Percentiles rank a stretch among this genome's conserved stretches.
Evolutionary conservation across 805 yeast species (phyloP).

Genomic region (Teunomyces pallodes): DNA sequence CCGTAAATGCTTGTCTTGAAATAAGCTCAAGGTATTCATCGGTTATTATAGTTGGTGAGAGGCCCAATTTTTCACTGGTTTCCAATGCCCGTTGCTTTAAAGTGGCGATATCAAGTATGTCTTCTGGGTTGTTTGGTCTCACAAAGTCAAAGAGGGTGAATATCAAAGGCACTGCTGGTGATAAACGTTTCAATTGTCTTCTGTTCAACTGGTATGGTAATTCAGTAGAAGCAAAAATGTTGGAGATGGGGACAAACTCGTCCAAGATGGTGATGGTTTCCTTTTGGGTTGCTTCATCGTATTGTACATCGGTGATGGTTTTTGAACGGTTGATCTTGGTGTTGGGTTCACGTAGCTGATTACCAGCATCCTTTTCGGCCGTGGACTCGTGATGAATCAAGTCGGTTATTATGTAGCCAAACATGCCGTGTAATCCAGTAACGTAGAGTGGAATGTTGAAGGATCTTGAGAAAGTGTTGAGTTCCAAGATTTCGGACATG

Average conservation of each 20-base stretch:
- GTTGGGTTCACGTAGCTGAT: conserved; percentile 36
- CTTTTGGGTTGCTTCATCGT: conserved; percentile 39
- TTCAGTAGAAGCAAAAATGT: conserved; percentile 32
- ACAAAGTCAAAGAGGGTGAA: conserved; percentile 54
- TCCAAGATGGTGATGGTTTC: conserved; percentile 40
- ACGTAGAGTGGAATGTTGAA: conserved; percentile 64
- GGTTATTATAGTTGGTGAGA: conserved; percentile 45
- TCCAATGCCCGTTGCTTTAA: conserved; percentile 26
- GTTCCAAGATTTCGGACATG: conserved; percentile 34
- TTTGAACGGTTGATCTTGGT: conserved; percentile 51
- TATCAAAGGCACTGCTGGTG: conserved; percentile 58
- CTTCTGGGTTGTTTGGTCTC: conserved; percentile 19
- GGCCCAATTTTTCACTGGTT: conserved; percentile 30
- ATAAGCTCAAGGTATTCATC: conserved; percentile 42
- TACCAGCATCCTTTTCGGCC: conserved; percentile 51
- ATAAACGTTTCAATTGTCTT: conserved; percentile 47
- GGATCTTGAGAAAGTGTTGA: conserved; percentile 59
- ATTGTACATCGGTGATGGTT: conserved; percentile 28
- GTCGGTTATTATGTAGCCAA: conserved; percentile 80
- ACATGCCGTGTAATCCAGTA: conserved; percentile 72
- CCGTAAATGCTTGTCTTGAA: conserved; percentile 52
- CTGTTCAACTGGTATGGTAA: conserved; percentile 42
- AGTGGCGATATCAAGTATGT: conserved; percentile 21
- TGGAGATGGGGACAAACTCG: conserved; percentile 32
- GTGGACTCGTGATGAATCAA: conserved; percentile 60